Conservation (phyloP, 805 yeast genomes). For the Candida nitratophila region DNA sequence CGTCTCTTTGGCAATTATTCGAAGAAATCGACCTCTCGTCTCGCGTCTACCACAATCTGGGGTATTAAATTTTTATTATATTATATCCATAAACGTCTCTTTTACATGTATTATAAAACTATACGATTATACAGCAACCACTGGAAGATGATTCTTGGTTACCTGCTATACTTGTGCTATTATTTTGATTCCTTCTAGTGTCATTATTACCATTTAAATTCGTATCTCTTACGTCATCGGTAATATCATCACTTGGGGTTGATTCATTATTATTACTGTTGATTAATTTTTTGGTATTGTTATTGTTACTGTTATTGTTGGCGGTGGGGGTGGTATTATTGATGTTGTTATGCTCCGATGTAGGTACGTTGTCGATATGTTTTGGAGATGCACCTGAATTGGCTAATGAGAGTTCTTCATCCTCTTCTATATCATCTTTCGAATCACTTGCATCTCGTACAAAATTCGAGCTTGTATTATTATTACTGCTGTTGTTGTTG, state of each 20-base stretch:
- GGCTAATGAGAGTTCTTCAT: neutral
- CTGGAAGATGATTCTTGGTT: neutral
- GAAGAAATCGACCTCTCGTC: too few relatives aligned
- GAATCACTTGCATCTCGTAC: neutral
- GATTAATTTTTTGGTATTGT: neutral
- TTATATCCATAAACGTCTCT: neutral
- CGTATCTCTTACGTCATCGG: too few relatives aligned
- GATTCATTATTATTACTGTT: neutral
- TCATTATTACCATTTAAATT: too few relatives aligned
- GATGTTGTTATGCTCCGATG: neutral
- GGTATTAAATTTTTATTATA: neutral
- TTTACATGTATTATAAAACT: neutral
- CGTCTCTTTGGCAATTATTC: too few relatives aligned
- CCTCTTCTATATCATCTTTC: neutral
- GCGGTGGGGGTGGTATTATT: neutral
- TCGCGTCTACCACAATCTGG: neutral
- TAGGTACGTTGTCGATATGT: neutral
- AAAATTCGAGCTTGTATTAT: neutral
- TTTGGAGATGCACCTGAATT: neutral
- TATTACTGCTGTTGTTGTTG: neutral
- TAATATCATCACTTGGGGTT: too few relatives aligned
- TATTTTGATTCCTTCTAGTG: too few relatives aligned
- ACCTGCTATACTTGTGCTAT: too few relatives aligned
- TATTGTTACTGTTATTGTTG: neutral
- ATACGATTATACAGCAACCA: constrained; percentile 4